A percentile compares a stretch with the other conserved stretches of the same genome.
Evolutionary conservation across 306 rosid genomes (phyloP).

Genomic region (Cicer judaicum): DNA sequence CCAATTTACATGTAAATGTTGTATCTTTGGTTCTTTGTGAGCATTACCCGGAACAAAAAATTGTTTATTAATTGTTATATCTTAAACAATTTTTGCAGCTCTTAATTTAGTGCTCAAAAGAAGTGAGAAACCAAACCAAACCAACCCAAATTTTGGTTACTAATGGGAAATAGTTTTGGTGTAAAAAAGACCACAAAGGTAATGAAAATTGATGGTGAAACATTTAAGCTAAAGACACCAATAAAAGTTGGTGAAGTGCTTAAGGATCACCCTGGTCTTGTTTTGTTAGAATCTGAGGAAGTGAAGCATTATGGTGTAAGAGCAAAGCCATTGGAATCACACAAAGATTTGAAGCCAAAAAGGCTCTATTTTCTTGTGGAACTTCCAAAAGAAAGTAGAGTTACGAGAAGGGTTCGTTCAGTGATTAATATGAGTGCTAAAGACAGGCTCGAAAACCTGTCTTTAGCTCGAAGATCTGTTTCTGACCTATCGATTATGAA

Average conservation of each 20-base stretch:
- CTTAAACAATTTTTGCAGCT: constrained; percentile 17
- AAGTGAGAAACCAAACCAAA: constrained; percentile 3
- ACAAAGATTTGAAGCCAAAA: constrained; percentile 56
- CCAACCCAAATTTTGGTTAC: not conserved
- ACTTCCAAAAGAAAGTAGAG: constrained; percentile 52
- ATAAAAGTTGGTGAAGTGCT: constrained; percentile 60
- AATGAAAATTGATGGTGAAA: constrained; percentile 83
- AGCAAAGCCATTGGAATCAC: constrained; percentile 67
- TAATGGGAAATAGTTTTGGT: constrained; percentile 84
- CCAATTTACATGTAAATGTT: constrained; percentile 33
- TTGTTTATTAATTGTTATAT: not conserved
- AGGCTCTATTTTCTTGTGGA: constrained; percentile 85
- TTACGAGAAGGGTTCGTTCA: constrained; percentile 74
- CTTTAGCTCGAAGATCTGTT: constrained; percentile 67
- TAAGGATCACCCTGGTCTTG: constrained; percentile 69
- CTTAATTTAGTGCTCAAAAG: not conserved
- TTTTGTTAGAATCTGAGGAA: constrained; percentile 73
- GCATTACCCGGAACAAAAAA: constrained; percentile 1
- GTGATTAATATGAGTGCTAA: constrained; percentile 90
- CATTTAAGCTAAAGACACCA: constrained; percentile 71
- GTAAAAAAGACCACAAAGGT: constrained; percentile 72
- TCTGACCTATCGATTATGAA: constrained; percentile 77
- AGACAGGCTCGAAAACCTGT: constrained; percentile 78
- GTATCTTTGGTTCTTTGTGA: constrained; percentile 38
- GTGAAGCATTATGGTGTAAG: constrained; percentile 84